Percentiles rank a stretch among this genome's conserved stretches.
Conservation (phyloP, 768 basidiomycete species). For the Amyloporia xantha region DNA sequence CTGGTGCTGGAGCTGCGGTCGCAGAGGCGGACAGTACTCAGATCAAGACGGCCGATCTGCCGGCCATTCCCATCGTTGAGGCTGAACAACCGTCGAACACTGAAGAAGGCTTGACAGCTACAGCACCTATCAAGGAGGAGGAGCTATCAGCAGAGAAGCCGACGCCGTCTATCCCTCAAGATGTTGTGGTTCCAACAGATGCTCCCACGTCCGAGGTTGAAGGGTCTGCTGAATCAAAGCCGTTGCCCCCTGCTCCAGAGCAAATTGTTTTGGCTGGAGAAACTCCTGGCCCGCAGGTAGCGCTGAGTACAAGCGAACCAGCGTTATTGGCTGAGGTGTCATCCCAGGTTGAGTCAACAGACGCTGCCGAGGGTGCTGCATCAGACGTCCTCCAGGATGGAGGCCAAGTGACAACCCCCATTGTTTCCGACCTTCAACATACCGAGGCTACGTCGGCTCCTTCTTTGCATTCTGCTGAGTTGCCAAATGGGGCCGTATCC, state of each 20-base stretch:
- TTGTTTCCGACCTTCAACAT: too few relatives aligned
- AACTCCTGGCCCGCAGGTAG: conserved; percentile 24
- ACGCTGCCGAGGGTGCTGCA: neutral
- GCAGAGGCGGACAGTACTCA: conserved; percentile 4
- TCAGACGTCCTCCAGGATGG: neutral
- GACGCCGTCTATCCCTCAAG: neutral
- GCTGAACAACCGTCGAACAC: neutral
- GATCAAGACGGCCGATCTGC: neutral
- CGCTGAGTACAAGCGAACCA: conserved; percentile 25
- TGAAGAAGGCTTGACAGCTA: conserved; percentile 4
- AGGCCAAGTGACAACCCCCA: too few relatives aligned
- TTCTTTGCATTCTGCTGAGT: too few relatives aligned
- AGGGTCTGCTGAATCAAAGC: conserved; percentile 5
- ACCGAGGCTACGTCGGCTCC: neutral
- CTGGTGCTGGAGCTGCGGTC: conserved; percentile 8
- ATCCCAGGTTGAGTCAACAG: neutral
- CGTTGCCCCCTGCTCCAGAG: conserved; percentile 26
- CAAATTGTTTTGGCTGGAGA: conserved; percentile 22
- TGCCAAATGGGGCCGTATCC: too few relatives aligned
- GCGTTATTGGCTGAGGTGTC: conserved; percentile 16
- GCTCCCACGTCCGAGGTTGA: conserved; percentile 4
- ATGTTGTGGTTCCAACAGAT: conserved; percentile 1
- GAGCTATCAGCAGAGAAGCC: conserved; percentile 5
- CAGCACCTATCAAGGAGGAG: conserved; percentile 10
- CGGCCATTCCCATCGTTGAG: conserved; percentile 1